Evolutionary conservation across 225 moss, liverwort and hornwort species (phyloP).

Genomic region (Physcomitrellopsis africana): DNA sequence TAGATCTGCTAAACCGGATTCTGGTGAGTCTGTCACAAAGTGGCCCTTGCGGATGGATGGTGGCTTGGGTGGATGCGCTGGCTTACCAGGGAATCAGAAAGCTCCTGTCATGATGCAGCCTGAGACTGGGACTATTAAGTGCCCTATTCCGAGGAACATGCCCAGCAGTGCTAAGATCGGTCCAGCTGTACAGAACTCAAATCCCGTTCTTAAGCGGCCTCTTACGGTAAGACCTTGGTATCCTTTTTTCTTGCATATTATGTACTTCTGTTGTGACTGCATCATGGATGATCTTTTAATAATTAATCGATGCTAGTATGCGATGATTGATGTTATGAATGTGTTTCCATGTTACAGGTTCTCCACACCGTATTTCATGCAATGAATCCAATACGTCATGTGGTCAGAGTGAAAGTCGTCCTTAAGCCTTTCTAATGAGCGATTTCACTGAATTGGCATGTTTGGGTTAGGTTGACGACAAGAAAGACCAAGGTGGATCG

Average conservation of each 20-base stretch:
- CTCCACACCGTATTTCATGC: background rate
- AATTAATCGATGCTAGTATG: background rate
- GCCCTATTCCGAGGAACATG: conserved; percentile 41
- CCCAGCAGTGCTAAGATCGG: conserved; percentile 15
- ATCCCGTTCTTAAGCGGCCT: conserved; percentile 43
- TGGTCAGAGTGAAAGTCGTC: background rate
- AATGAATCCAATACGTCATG: background rate
- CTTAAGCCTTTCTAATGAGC: background rate
- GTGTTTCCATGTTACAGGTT: background rate
- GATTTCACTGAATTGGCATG: background rate
- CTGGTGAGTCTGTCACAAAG: conserved; percentile 30
- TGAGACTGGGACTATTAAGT: conserved; percentile 46
- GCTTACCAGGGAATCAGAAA: conserved; percentile 40
- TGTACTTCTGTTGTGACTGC: background rate
- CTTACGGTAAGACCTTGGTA: conserved; percentile 33
- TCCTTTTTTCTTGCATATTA: background rate
- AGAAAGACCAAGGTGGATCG: conserved; percentile 36
- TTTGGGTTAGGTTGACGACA: conserved; percentile 45
- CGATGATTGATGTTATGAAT: background rate
- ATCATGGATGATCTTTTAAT: background rate
- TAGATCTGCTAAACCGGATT: conserved; percentile 31
- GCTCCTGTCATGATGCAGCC: conserved; percentile 38
- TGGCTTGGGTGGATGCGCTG: conserved; percentile 26
- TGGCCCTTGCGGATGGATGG: conserved; percentile 42
- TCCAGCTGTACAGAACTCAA: conserved; percentile 31